phyloP scores from a whole-genome alignment of 73 alveolate genomes.

The Tetrahymena thermophila region DNA sequence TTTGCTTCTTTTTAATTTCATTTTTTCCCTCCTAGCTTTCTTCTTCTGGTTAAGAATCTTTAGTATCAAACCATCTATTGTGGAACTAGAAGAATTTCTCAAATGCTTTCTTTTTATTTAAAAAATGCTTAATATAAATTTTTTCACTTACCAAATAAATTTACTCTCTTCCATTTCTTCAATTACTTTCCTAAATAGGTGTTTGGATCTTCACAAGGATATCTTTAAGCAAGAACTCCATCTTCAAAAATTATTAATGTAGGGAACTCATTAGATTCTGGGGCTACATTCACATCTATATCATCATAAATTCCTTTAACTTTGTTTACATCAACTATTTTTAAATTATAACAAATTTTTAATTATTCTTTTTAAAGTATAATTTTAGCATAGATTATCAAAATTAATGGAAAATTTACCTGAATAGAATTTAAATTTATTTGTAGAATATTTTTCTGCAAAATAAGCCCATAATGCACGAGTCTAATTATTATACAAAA shows the following conservation, averaged over 20 bases:
- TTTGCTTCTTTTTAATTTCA: not conserved
- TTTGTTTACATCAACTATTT: not conserved
- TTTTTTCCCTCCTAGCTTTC: not conserved
- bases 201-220: not conserved
- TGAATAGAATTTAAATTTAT: not conserved
- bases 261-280: not conserved
- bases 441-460: not conserved
- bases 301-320: not conserved
- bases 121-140: not conserved
- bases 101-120: not conserved
- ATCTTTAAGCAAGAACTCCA: not conserved
- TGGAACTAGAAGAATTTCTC: not conserved
- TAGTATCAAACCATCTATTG: not conserved
- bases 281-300: not conserved
- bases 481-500: not conserved
- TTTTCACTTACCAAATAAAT: not conserved
- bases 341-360: not conserved
- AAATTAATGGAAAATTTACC: not conserved
- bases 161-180: not conserved
- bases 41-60: not conserved
- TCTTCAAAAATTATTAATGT: not conserved
- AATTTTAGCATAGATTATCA: not conserved
- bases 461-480: not conserved
- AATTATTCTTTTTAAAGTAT: not conserved
- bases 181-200: not conserved